Evolutionary conservation across 2,329 filamentous ascomycete genomes (phyloP).

Genomic region (Stromatinia cepivora): DNA sequence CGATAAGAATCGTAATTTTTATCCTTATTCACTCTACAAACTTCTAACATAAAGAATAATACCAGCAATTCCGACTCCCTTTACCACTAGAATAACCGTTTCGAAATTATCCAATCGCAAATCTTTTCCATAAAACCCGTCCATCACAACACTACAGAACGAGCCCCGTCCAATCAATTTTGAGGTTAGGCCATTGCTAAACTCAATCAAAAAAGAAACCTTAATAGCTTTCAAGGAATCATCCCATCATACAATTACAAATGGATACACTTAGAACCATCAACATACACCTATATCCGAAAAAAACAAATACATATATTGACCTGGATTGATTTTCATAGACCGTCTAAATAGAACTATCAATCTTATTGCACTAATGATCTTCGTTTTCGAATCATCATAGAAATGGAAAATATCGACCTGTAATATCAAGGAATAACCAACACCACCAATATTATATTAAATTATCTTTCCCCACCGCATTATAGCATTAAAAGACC

Average conservation of each 20-base stretch:
- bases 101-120: slow-evolving; percentile 26
- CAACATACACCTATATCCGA: neutral
- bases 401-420: neutral
- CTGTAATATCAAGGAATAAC: neutral
- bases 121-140: slow-evolving; percentile 30
- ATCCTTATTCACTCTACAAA: slow-evolving; percentile 4
- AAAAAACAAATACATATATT: slow-evolving; percentile 22
- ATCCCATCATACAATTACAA: slow-evolving; percentile 25
- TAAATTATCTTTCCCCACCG: neutral
- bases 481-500: slow-evolving; percentile 9
- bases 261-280: slow-evolving; percentile 23
- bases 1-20: neutral
- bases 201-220: slow-evolving; percentile 25
- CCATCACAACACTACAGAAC: slow-evolving; percentile 17
- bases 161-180: neutral
- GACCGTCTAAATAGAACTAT: neutral
- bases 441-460: neutral
- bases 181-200: slow-evolving; percentile 8
- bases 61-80: slow-evolving; percentile 32
- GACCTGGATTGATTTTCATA: slow-evolving; percentile 1
- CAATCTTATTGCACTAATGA: neutral
- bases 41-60: slow-evolving; percentile 26
- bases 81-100: slow-evolving; percentile 28
- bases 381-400: neutral
- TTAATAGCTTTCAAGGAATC: slow-evolving; percentile 10